Conservation (phyloP, 257 asterid genomes). For the Vinca minor region DNA sequence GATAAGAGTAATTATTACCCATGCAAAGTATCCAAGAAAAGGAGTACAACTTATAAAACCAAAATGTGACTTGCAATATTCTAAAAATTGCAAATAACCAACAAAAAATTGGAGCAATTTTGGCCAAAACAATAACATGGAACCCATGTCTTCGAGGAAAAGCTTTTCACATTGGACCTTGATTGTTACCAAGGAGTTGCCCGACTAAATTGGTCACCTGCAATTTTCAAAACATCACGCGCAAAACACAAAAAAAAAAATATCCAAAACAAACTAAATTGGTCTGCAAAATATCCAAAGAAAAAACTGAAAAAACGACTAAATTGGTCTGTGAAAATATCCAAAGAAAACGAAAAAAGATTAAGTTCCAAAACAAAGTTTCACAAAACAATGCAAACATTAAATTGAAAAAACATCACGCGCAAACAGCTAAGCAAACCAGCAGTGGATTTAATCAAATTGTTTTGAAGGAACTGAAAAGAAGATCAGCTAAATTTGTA, state of each 20-base stretch:
- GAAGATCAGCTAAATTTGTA: neutral
- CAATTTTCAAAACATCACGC: too few species aligned
- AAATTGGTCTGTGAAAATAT: too few species aligned
- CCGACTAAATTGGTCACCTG: conserved; percentile 96
- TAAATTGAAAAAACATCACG: neutral
- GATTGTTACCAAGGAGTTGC: conserved; percentile 66
- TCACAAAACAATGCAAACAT: neutral
- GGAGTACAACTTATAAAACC: neutral
- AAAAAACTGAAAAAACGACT: too few species aligned
- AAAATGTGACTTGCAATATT: neutral
- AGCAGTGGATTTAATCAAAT: neutral
- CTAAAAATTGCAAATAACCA: neutral
- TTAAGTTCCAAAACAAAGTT: neutral
- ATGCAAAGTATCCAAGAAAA: neutral
- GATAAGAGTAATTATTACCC: neutral
- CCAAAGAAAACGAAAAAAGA: neutral
- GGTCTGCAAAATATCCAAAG: too few species aligned
- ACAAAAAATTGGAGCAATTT: neutral
- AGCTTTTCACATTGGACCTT: conserved; percentile 52
- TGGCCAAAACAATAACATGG: neutral
- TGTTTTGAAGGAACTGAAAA: neutral
- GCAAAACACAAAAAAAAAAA: too few species aligned
- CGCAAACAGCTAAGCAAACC: neutral
- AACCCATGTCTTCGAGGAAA: neutral
- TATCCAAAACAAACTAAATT: too few species aligned